Percentiles rank a stretch among this genome's conserved stretches.
These are phyloP conservation scores for Grosmannia huntii DNA, from an alignment of 2,329 filamentous ascomycete species.

Conservation along the genomic window DNA sequence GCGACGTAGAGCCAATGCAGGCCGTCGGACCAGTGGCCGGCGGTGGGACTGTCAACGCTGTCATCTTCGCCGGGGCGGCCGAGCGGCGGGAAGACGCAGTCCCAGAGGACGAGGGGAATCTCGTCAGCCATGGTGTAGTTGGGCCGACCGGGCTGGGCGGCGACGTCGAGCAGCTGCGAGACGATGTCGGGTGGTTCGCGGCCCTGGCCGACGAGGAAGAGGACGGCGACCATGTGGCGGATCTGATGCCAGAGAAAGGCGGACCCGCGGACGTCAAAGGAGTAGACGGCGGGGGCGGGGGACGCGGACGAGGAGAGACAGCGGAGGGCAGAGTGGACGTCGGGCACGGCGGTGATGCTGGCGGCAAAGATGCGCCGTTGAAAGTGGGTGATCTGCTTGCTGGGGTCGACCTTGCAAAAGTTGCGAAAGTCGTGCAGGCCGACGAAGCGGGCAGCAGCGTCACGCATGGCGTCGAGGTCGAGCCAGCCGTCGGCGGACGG, in stretches of 20 bases:
- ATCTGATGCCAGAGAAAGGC: conserved; percentile 99
- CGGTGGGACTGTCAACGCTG: conserved; percentile 12
- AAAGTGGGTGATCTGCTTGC: conserved; percentile 82
- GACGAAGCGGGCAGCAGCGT: conserved; percentile 66
- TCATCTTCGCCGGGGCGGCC: conserved; percentile 16
- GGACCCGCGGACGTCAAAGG: conserved; percentile 76
- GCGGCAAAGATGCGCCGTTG: conserved; percentile 66
- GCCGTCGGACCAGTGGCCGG: conserved; percentile 38
- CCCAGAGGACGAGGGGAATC: conserved; percentile 84
- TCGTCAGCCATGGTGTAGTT: conserved; percentile 87
- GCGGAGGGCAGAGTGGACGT: conserved; percentile 37
- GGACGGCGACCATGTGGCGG: conserved; percentile 76
- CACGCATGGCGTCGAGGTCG: conserved; percentile 74
- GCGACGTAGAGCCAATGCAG: conserved; percentile 71
- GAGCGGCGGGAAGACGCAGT: conserved; percentile 69
- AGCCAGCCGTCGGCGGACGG: conserved; percentile 57
- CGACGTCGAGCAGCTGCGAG: conserved; percentile 59
- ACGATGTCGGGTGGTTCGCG: conserved; percentile 67
- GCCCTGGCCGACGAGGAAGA: conserved; percentile 88
- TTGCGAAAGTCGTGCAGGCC: conserved; percentile 92
- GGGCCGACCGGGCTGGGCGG: conserved; percentile 60
- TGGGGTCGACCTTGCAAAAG: conserved; percentile 85
- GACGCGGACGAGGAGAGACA: conserved; percentile 31
- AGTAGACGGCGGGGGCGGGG: conserved; percentile 56
- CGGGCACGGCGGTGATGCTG: conserved; percentile 59